Percentiles rank a stretch among this genome's conserved stretches.
phyloP scores from a whole-genome alignment of 179 eudicot genomes.

The Beta corolliflora region DNA sequence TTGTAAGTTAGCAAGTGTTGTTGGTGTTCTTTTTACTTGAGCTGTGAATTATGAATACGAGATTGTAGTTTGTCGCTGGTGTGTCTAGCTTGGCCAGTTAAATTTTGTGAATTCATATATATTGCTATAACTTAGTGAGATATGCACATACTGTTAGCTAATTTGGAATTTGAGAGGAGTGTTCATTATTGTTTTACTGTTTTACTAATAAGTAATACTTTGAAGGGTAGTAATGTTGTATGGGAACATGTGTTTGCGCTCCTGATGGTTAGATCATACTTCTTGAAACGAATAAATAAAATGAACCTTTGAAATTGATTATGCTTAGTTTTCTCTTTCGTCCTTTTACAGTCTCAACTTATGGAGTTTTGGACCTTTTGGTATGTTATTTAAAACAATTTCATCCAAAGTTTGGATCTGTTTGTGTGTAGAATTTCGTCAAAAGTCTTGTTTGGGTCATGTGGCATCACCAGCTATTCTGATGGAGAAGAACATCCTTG shows the following conservation, averaged over 20 bases:
- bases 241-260: not conserved
- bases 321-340: not conserved
- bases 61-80: constrained; percentile 5
- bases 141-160: not conserved
- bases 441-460: not conserved
- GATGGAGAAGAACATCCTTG: not conserved
- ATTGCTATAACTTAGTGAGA: constrained; percentile 10
- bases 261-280: constrained; percentile 1
- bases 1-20: constrained; percentile 25
- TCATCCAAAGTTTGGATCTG: not conserved
- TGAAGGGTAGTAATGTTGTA: not conserved
- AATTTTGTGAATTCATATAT: constrained; percentile 18
- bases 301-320: not conserved
- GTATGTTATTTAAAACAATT: not conserved
- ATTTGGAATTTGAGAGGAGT: not conserved
- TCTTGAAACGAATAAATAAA: not conserved
- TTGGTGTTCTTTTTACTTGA: not conserved
- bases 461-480: not conserved
- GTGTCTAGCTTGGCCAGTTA: constrained; percentile 11
- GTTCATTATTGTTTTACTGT: constrained; percentile 2
- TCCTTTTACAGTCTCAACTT: not conserved
- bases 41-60: not conserved
- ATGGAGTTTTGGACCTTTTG: not conserved
- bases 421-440: not conserved
- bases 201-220: not conserved